Percentiles rank a stretch among this genome's conserved stretches.
phyloP scores from a whole-genome alignment of 148 eudicot genomes.

The Heliosperma pusillum region DNA sequence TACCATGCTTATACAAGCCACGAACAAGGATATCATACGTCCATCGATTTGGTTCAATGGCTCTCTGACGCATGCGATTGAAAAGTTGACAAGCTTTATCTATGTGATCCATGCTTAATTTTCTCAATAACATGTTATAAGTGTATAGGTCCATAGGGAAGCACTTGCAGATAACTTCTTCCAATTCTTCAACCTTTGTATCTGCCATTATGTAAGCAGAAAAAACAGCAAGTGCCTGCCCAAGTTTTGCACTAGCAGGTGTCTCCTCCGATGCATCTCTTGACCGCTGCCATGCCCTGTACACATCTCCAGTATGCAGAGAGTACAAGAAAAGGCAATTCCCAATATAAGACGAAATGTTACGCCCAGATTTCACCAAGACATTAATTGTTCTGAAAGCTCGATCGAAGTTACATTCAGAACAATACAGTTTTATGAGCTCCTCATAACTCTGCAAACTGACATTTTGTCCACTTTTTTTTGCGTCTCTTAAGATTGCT shows the following conservation, averaged over 20 bases:
- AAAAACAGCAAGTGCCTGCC: constrained; percentile 50
- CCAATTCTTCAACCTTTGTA: constrained; percentile 38
- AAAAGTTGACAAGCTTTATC: constrained; percentile 50
- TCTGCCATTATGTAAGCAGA: constrained; percentile 29
- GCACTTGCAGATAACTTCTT: constrained; percentile 44
- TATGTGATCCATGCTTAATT: constrained; percentile 35
- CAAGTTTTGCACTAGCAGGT: constrained; percentile 37
- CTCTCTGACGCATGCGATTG: constrained; percentile 45
- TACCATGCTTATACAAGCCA: constrained; percentile 53
- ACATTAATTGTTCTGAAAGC: constrained; percentile 50
- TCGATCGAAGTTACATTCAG: constrained; percentile 29
- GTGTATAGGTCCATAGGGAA: constrained; percentile 58
- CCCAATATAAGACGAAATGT: constrained; percentile 63
- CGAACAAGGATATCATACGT: constrained; percentile 54
- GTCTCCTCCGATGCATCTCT: constrained; percentile 40
- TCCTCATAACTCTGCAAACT: constrained; percentile 66
- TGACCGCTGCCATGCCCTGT: constrained; percentile 44
- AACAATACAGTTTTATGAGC: constrained; percentile 44
- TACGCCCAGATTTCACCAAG: constrained; percentile 44
- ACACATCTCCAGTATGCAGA: constrained; percentile 38
- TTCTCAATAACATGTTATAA: constrained; percentile 65
- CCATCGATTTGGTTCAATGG: constrained; percentile 65
- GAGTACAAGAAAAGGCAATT: constrained; percentile 56
- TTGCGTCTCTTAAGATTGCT: constrained; percentile 32
- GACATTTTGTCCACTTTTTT: constrained; percentile 30